These are phyloP conservation scores for Chimonanthus salicifolius DNA, from an alignment of 164 flowering plant genomes.

Conservation along the genomic window DNA sequence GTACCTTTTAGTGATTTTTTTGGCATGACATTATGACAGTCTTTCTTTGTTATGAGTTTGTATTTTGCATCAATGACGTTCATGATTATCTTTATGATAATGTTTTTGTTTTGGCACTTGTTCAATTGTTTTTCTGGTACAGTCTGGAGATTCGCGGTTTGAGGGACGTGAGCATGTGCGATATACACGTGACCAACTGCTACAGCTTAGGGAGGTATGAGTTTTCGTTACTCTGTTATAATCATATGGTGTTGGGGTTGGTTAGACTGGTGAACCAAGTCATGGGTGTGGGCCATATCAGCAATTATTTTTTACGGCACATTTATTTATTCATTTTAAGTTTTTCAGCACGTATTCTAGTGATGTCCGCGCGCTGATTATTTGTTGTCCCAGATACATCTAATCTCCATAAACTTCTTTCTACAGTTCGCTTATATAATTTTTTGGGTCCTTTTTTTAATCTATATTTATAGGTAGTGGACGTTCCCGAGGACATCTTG, in stretches of 20 bases:
- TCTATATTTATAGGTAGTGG: constrained; percentile 32
- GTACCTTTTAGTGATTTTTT: too few relatives aligned
- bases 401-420: not conserved
- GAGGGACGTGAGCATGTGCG: constrained; percentile 66
- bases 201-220: constrained; percentile 72
- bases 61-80: too few relatives aligned
- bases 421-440: not conserved
- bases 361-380: too few relatives aligned
- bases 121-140: constrained; percentile 10
- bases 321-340: too few relatives aligned
- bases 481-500: constrained; percentile 59
- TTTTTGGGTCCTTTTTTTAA: constrained; percentile 1
- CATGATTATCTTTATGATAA: too few relatives aligned
- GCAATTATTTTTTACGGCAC: too few relatives aligned
- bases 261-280: not conserved
- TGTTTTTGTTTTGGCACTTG: not conserved
- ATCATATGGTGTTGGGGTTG: not conserved
- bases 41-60: too few relatives aligned
- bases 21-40: too few relatives aligned
- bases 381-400: not conserved
- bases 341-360: too few relatives aligned
- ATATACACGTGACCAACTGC: constrained; percentile 67
- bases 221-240: too few relatives aligned
- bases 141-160: constrained; percentile 60
- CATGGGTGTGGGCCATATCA: too few relatives aligned